Conservation (phyloP, 1,284 basidiomycete species). For the Apiotrichum porosum region DNA sequence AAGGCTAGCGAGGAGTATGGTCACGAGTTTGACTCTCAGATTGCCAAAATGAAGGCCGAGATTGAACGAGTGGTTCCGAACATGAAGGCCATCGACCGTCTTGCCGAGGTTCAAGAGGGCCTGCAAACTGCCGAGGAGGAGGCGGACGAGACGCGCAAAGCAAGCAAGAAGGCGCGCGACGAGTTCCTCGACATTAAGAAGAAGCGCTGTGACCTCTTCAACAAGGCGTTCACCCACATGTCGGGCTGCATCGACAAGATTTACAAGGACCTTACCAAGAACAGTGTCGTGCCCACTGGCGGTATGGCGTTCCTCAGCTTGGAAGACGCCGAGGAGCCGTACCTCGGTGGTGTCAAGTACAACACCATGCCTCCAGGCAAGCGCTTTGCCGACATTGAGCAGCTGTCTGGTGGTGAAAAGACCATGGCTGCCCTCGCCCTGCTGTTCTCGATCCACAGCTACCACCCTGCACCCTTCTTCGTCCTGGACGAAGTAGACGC, state of each 20-base stretch:
- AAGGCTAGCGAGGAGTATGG: slow-evolving; percentile 64
- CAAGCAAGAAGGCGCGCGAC: slow-evolving; percentile 82
- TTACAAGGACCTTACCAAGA: slow-evolving; percentile 97
- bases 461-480: slow-evolving; percentile 97
- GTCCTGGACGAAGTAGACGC: slow-evolving; percentile 98
- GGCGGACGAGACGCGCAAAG: slow-evolving; percentile 59
- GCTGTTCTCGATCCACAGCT: slow-evolving; percentile 94
- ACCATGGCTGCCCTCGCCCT: slow-evolving; percentile 94
- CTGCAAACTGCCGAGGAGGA: slow-evolving; percentile 56
- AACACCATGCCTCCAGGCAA: slow-evolving; percentile 99
- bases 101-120: slow-evolving; percentile 82
- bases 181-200: slow-evolving; percentile 84
- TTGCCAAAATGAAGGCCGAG: slow-evolving; percentile 68
- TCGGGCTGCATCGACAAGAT: slow-evolving; percentile 89
- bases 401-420: slow-evolving; percentile 96
- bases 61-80: slow-evolving; percentile 95
- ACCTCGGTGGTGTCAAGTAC: slow-evolving; percentile 91
- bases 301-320: slow-evolving; percentile 93
- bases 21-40: slow-evolving; percentile 70
- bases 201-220: slow-evolving; percentile 84
- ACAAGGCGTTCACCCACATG: slow-evolving; percentile 94
- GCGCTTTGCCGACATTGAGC: slow-evolving; percentile 98
- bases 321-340: slow-evolving; percentile 98
- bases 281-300: slow-evolving; percentile 77
- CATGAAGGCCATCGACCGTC: slow-evolving; percentile 88